Base-by-base conservation (phyloP, 257 asterid genomes). In the Avicennia marina region DNA sequence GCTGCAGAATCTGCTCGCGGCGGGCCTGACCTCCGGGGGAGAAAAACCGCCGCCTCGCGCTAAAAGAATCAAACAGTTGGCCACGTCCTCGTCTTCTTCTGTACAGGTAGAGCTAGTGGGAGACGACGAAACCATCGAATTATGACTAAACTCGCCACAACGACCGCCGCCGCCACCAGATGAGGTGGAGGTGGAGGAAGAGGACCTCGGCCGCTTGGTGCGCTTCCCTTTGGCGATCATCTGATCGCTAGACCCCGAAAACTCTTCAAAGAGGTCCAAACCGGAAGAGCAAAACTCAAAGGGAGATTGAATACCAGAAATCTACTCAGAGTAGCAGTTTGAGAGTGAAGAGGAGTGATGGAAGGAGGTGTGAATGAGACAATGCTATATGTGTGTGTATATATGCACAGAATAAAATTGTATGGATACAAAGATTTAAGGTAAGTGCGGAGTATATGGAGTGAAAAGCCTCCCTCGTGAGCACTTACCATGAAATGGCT, bases 31-130 rank as follows among this genome's bases (percentile, higher is more conserved):
- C 45, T 54, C 59, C n/a, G 34, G 66, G 3, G 38, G 66, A n/a
- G 62, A 73, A 7, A 4, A 29, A 29, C 34, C 34, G 13, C 68
- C 74, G 38, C 97, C 85, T 29, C 81, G 84, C 1, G 95, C 95
- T 20, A 86, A 68, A 29, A 90, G 94, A 54, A 90, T 90, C 65
- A 86, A 64, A 40, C 95, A 90, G 58, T 86, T 84, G 59, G 97
- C 97, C 84, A 90, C 71, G 65, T 90, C 97, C 54, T 86, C 80
- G 40, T 89, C 95, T 44, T 85, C 91, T 63, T 83, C 83, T 0
- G 83, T 70, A 17, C 72, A 69, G 0, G 78, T 69, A 11, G 74
- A 75, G 38, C 75, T 75, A 44, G 82, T 40, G 18, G 76, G 55
- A n/a, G 77, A 71, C 34, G 68, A 58, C 6, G 77, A 59, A 40